These are phyloP conservation scores for Suhomyces wounanorum DNA, from an alignment of 1,139 yeast genomes.

Conservation along the genomic window DNA sequence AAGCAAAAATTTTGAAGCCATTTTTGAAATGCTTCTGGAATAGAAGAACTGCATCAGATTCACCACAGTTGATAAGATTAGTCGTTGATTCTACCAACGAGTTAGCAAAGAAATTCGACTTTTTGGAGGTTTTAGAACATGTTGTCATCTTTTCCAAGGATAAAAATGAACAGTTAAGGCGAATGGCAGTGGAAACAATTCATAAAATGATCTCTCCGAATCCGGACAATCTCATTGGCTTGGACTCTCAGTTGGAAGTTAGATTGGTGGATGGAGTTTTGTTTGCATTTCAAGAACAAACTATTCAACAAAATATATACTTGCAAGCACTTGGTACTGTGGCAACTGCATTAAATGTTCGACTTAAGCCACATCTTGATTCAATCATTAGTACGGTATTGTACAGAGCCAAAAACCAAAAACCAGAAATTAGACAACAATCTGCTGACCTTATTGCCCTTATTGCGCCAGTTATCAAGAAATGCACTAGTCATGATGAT, in stretches of 20 bases:
- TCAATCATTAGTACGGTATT: constrained; percentile 74
- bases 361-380: constrained; percentile 74
- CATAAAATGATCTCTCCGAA: constrained; percentile 30
- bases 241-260: constrained; percentile 52
- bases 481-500: constrained; percentile 54
- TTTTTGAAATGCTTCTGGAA: constrained; percentile 81
- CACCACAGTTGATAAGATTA: constrained; percentile 47
- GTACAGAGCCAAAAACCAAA: constrained; percentile 72
- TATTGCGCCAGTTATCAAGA: constrained; percentile 66
- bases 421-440: constrained; percentile 77
- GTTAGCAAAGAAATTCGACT: constrained; percentile 69
- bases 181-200: constrained; percentile 76
- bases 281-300: constrained; percentile 84
- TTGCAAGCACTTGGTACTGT: constrained; percentile 68
- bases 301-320: constrained; percentile 52
- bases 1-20: constrained; percentile 53
- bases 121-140: constrained; percentile 57
- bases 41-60: constrained; percentile 63
- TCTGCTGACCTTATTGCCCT: constrained; percentile 77
- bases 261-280: constrained; percentile 78
- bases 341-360: constrained; percentile 63
- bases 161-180: constrained; percentile 76
- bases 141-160: constrained; percentile 69
- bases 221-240: constrained; percentile 39
- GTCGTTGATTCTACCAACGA: constrained; percentile 76